Evolutionary conservation across 1,284 basidiomycete species (phyloP).

Genomic region (Apiotrichum brassicae): DNA sequence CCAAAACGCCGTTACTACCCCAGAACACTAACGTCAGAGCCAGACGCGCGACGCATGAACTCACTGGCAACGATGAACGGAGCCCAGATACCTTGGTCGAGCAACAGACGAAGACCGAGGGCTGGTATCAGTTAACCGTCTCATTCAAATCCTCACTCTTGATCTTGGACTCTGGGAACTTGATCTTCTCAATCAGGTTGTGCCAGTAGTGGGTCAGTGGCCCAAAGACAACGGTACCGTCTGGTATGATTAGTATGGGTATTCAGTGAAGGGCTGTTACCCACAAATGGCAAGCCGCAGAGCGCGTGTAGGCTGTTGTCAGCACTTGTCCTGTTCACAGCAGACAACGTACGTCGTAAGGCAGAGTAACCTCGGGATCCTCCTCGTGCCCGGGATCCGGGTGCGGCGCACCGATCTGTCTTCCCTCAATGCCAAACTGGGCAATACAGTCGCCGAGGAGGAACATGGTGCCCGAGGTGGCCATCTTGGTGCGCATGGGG

Average conservation of each 20-base stretch:
- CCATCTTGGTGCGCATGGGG: constrained; percentile 20
- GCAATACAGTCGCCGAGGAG: constrained; percentile 15
- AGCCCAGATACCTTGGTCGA: constrained; percentile 19
- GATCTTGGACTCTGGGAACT: constrained; percentile 7
- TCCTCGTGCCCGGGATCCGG: neutral
- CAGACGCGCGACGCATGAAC: neutral
- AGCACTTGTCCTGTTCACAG: neutral
- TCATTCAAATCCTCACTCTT: constrained; percentile 3
- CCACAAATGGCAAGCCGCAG: neutral
- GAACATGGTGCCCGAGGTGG: constrained; percentile 14
- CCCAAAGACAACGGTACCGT: constrained; percentile 15
- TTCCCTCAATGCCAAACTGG: constrained; percentile 22
- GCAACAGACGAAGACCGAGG: constrained; percentile 4
- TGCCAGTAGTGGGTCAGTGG: constrained; percentile 19
- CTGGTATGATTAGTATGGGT: neutral
- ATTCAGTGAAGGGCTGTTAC: neutral
- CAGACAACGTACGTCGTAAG: neutral
- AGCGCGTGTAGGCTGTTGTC: neutral
- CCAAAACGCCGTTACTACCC: constrained; percentile 37
- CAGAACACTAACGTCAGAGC: constrained; percentile 30
- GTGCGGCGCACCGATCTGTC: constrained; percentile 1
- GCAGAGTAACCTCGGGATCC: neutral
- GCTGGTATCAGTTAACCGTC: constrained; percentile 5
- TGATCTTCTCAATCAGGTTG: constrained; percentile 6
- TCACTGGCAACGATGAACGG: constrained; percentile 17